Evolutionary conservation across 148 eudicot species (phyloP).

Genomic region (Silene latifolia): DNA sequence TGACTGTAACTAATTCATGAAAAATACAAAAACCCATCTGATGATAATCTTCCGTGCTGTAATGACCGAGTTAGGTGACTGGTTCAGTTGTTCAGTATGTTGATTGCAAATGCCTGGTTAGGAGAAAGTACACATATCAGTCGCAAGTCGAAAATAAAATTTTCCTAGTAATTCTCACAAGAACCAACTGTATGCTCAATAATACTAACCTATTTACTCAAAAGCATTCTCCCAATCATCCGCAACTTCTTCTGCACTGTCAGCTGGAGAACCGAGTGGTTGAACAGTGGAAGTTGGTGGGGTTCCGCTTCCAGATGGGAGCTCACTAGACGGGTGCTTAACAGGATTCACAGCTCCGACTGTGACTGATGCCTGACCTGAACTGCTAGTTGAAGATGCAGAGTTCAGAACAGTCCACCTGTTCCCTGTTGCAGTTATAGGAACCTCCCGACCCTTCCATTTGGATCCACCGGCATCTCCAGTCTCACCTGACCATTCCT

Average conservation of each 20-base stretch:
- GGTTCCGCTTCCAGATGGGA: constrained; percentile 20
- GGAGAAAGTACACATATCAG: neutral
- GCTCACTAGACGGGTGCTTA: constrained; percentile 21
- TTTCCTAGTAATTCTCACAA: neutral
- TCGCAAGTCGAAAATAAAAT: neutral
- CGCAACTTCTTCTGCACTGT: constrained; percentile 48
- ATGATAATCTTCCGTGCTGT: neutral
- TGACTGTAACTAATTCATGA: neutral
- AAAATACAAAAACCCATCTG: neutral
- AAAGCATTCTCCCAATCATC: constrained; percentile 94
- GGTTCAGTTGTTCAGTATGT: neutral
- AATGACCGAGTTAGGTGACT: neutral
- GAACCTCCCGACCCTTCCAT: constrained; percentile 46
- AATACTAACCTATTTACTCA: constrained; percentile 35
- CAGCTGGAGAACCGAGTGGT: constrained; percentile 21
- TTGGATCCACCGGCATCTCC: constrained; percentile 27
- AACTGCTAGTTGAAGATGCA: constrained; percentile 29
- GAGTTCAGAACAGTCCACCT: constrained; percentile 71
- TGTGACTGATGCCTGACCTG: constrained; percentile 25
- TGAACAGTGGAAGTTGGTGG: constrained; percentile 1
- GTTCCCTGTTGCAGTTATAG: constrained; percentile 48
- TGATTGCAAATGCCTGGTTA: neutral
- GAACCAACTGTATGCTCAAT: neutral
- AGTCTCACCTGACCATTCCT: constrained; percentile 42
- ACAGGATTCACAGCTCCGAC: constrained; percentile 20